Conservation (phyloP, 768 basidiomycete species). For the Solioccasus polychromus region DNA sequence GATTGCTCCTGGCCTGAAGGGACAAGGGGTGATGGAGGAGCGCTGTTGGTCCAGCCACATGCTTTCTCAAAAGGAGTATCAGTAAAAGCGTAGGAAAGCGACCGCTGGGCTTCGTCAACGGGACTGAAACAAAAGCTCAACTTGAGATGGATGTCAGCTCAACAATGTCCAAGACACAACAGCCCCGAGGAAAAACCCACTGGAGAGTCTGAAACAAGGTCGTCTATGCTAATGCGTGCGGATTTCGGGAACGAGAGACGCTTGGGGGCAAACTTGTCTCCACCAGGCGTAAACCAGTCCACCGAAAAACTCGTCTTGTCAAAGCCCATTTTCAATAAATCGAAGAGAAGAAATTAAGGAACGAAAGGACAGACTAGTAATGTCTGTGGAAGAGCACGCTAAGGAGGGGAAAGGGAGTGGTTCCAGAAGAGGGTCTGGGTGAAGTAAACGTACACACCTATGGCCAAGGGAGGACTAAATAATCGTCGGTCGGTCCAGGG, state of each 20-base stretch:
- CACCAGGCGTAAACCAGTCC: slow-evolving; percentile 30
- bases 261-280: slow-evolving; percentile 23
- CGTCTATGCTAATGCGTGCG: slow-evolving; percentile 30
- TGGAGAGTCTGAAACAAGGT: slow-evolving; percentile 27
- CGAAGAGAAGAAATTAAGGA: slow-evolving; percentile 5
- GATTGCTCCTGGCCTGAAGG: slow-evolving; percentile 4
- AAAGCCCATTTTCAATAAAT: slow-evolving; percentile 29
- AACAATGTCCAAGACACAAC: neutral
- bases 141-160: slow-evolving; percentile 16
- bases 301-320: slow-evolving; percentile 30
- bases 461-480: slow-evolving; percentile 12
- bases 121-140: slow-evolving; percentile 23
- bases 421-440: too few species aligned
- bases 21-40: slow-evolving; percentile 12
- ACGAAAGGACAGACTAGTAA: slow-evolving; percentile 3
- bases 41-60: slow-evolving; percentile 21
- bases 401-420: neutral
- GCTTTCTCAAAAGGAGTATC: slow-evolving; percentile 14
- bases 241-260: slow-evolving; percentile 35
- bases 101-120: slow-evolving; percentile 7
- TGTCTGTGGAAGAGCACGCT: slow-evolving; percentile 1
- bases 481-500: slow-evolving; percentile 10
- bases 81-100: slow-evolving; percentile 15
- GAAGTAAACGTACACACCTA: slow-evolving; percentile 2
- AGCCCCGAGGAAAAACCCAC: slow-evolving; percentile 10